Evolutionary conservation across 148 eudicot species (phyloP), one percentile per base, ranked within the genome.

Genomic region (Fallopia convolvulus): DNA sequence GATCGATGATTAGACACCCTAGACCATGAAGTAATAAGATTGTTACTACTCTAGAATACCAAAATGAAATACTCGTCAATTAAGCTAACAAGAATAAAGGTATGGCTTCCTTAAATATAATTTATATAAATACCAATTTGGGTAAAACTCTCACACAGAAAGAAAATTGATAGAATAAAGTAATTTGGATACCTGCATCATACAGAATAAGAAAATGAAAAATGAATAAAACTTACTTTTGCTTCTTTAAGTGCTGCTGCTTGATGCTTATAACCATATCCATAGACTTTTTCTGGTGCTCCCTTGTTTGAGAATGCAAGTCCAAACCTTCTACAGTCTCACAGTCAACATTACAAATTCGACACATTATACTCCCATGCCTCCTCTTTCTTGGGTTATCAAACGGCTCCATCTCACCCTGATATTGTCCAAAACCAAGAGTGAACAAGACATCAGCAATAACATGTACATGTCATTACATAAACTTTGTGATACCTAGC

Each of bases 291-390:
- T 83, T 84, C 82, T 93, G 98, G 82, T 93, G 99, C 58, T 93
- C 98, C 74, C 90, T 86, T 40, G 99, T 88, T 77, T 96, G 99
- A 32, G 94, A 88, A 83, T 96, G 99, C 87, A 91, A 46, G 63
- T 96, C 99, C 77, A 93, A 79, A 23, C 94, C 98, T 77, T 96
- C 99, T 76, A 96, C 90, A 50, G 92, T 84, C 74, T 91, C 95
- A 90, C 99, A 96, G 74, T 96, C 97, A 77, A 96, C 84, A 76
- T 86, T 87, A 84, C 99, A 96, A 60, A 96, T 93, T 65, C 97
- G 89, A 76, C 99, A 96, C 99, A 94, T 89, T 41, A 86, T 83
- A 80, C 87, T 88, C 58, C 86, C 76, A 15, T 85, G 80, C 76
- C 84, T 88, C 77, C 90, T 87, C 84, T 85, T 92, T 76, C 97